A percentile compares a stretch with the other conserved stretches of the same genome.
Evolutionary conservation across 2,329 filamentous ascomycete genomes (phyloP).

Genomic region (Arachnopeziza araneosa): DNA sequence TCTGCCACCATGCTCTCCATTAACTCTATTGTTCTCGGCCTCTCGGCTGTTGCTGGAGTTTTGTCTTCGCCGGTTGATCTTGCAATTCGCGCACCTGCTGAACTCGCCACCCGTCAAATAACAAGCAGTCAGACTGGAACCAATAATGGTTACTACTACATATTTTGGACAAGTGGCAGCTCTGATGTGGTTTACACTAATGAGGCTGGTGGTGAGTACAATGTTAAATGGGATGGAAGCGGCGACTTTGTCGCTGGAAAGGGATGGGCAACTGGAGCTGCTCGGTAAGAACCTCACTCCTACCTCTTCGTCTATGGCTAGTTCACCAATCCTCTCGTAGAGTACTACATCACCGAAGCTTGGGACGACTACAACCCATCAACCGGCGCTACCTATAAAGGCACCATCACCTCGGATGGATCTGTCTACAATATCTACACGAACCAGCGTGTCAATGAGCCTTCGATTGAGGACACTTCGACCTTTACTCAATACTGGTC

Average conservation of each 20-base stretch:
- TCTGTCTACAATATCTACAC: constrained; percentile 44
- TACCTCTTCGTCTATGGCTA: constrained; percentile 53
- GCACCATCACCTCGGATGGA: constrained; percentile 46
- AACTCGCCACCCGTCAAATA: neutral
- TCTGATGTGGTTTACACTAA: neutral
- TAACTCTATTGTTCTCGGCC: neutral
- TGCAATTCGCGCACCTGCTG: neutral
- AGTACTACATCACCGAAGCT: constrained; percentile 52
- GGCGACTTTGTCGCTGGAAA: constrained; percentile 16
- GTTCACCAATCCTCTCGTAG: constrained; percentile 47
- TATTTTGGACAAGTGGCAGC: constrained; percentile 3
- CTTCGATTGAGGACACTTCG: constrained; percentile 34
- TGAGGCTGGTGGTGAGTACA: neutral
- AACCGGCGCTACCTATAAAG: constrained; percentile 41
- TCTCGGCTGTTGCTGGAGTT: neutral
- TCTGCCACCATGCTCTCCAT: neutral
- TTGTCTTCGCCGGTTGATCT: neutral
- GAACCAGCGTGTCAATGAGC: constrained; percentile 17
- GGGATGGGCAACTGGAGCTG: constrained; percentile 14
- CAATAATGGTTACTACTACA: neutral
- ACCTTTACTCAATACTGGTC: constrained; percentile 51
- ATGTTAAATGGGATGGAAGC: constrained; percentile 4
- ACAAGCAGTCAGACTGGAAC: neutral
- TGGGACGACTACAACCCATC: constrained; percentile 42
- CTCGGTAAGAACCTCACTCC: constrained; percentile 4